A percentile compares a stretch with the other conserved stretches of the same genome.
Conservation (phyloP, 2,329 filamentous ascomycete species). For the Colletotrichum sp. region DNA sequence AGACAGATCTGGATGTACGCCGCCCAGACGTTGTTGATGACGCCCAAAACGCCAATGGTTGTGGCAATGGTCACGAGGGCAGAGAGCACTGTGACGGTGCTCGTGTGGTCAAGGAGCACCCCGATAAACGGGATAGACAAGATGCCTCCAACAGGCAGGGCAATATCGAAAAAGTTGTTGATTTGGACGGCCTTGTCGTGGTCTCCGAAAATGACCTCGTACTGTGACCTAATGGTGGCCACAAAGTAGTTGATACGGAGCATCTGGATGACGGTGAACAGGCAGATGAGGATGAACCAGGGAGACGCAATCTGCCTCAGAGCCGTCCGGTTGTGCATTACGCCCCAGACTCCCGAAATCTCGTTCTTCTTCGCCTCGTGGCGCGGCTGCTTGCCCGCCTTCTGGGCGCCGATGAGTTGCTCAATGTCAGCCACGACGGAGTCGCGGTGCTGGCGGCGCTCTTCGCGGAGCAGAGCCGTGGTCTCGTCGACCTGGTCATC, state of each 20-base stretch:
- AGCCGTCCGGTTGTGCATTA: conserved; percentile 76
- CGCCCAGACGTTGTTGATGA: conserved; percentile 71
- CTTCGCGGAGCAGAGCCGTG: conserved; percentile 57
- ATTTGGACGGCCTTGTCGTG: conserved; percentile 66
- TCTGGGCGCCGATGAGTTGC: conserved; percentile 69
- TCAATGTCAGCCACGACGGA: conserved; percentile 74
- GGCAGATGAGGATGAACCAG: conserved; percentile 84
- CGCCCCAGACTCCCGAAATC: conserved; percentile 83
- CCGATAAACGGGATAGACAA: conserved; percentile 89
- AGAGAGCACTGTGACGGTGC: conserved; percentile 72
- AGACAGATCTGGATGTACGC: conserved; percentile 79
- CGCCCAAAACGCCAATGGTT: conserved; percentile 75
- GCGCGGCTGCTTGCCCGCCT: conserved; percentile 66
- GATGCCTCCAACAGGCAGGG: conserved; percentile 82
- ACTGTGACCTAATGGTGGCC: conserved; percentile 83
- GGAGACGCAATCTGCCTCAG: conserved; percentile 76
- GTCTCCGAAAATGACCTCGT: conserved; percentile 74
- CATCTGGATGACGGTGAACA: conserved; percentile 81
- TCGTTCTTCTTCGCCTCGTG: conserved; percentile 74
- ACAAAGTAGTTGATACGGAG: conserved; percentile 92
- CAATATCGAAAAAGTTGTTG: conserved; percentile 82
- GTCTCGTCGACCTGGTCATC: conserved; percentile 66
- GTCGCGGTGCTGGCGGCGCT: conserved; percentile 65
- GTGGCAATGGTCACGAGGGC: conserved; percentile 76
- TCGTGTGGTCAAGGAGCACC: conserved; percentile 75